Evolutionary conservation across 2,329 filamentous ascomycete genomes (phyloP), one percentile per base, ranked within the genome.

Genomic region (Dendrostoma leiphaemia): DNA sequence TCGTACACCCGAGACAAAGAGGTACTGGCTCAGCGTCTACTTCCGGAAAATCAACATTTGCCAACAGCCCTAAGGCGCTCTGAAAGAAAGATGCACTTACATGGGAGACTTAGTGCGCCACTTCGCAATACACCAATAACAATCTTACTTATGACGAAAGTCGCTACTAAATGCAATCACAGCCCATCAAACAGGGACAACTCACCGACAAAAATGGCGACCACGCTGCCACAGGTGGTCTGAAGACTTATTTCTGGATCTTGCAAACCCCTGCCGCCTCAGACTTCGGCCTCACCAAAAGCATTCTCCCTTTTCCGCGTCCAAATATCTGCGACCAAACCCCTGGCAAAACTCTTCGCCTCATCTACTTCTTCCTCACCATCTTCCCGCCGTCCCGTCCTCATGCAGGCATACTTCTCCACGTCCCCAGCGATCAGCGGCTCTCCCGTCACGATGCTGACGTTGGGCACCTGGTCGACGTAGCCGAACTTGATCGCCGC

Each of bases 381-480:
- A 23, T 32, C 41, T 44, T n/a, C 40, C 21, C 41, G n/a, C 13
- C 21, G 8, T 15, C 38, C 48, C 12, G 15, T 12, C 29, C 21
- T 15, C 40, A 10, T n/a, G 10, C 10, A 9, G 15, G 5, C 19
- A 5, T 6, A 3, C 12, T 12, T 10, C 46, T 4, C 21, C 15
- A 37, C 31, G 23, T n/a, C 21, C 24, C 24, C n/a, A 10, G 4
- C 19, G 12, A 49, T 45, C 10, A 56, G 28, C 24, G 49, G 44
- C n/a, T 13, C 24, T 12, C 45, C 38, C 2, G 38, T 56, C 3
- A 46, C 45, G 17, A 53, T 31, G 8, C 46, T 48, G 10, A 41
- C 26, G n/a, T 53, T 55, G 21, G 53, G 53, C 12, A 55, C 29
- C 15, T 46, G 40, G n/a, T 38, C 40, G 5, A 44, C 12, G n/a